phyloP scores from a whole-genome alignment of 306 rosid genomes.

The Hippophae tibetana region DNA sequence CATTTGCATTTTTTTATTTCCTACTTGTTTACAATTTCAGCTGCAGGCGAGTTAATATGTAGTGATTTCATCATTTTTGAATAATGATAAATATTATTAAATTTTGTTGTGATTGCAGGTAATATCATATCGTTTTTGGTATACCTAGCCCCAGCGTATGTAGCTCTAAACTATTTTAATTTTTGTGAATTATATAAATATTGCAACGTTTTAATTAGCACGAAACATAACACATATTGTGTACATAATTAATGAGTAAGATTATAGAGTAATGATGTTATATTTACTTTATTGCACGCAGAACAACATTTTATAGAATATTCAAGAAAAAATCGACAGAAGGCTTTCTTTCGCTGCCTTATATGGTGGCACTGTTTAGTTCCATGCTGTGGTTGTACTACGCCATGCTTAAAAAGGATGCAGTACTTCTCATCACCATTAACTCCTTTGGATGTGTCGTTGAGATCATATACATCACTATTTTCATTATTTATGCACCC shows the following conservation, averaged over 20 bases:
- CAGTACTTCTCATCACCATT: constrained; percentile 65
- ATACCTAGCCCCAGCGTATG: constrained; percentile 87
- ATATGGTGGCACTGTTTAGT: constrained; percentile 74
- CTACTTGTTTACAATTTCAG: too few relatives aligned
- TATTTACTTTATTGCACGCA: constrained; percentile 23
- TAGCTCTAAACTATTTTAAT: not conserved
- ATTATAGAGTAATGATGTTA: not conserved
- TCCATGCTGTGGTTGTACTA: constrained; percentile 75
- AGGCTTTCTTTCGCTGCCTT: constrained; percentile 73
- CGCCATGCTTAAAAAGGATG: constrained; percentile 44
- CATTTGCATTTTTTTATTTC: too few relatives aligned
- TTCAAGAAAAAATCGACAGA: constrained; percentile 68
- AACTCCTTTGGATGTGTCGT: constrained; percentile 66
- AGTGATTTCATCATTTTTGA: not conserved
- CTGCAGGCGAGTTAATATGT: not conserved
- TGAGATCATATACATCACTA: constrained; percentile 46
- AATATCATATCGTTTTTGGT: constrained; percentile 75
- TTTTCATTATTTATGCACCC: constrained; percentile 50
- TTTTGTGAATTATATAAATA: not conserved
- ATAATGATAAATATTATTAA: not conserved
- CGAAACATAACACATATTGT: not conserved
- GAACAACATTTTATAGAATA: constrained; percentile 68
- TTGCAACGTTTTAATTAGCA: not conserved
- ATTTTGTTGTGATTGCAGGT: constrained; percentile 33
- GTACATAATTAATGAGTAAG: not conserved